Conservation (phyloP, 371 early-diverging fungal species). For the Conidiobolus incongruus region DNA sequence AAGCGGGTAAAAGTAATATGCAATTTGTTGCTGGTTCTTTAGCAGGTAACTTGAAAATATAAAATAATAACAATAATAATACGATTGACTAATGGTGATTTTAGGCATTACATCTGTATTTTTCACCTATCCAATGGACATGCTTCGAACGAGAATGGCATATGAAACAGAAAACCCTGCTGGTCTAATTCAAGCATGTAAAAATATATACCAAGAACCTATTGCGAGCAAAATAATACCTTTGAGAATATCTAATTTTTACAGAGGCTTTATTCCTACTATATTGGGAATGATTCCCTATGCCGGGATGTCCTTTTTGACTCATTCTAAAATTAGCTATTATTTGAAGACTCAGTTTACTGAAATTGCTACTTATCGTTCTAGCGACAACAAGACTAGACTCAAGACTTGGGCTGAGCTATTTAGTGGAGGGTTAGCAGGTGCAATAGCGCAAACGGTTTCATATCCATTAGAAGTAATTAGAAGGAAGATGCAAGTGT, state of each 20-base stretch:
- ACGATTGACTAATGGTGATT: slow-evolving; percentile 2
- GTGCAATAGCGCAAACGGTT: slow-evolving; percentile 59
- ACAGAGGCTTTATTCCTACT: slow-evolving; percentile 75
- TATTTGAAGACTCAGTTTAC: slow-evolving; percentile 22
- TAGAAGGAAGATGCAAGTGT: slow-evolving; percentile 77
- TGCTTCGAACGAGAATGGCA: slow-evolving; percentile 82
- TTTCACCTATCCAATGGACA: slow-evolving; percentile 83
- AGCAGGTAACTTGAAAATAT: slow-evolving; percentile 24
- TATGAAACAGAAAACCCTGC: slow-evolving; percentile 33
- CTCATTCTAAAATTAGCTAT: slow-evolving; percentile 35
- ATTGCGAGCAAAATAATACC: slow-evolving; percentile 9
- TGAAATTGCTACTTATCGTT: slow-evolving; percentile 3
- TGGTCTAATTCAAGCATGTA: slow-evolving; percentile 13
- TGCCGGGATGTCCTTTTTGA: slow-evolving; percentile 77
- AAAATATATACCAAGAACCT: slow-evolving; percentile 28
- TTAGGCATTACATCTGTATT: slow-evolving; percentile 77
- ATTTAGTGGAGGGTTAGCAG: slow-evolving; percentile 58
- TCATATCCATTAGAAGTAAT: slow-evolving; percentile 83
- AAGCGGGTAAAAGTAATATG: slow-evolving; percentile 27
- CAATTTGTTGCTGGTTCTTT: slow-evolving; percentile 54
- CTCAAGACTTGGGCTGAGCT: slow-evolving; percentile 53
- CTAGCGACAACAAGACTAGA: slow-evolving; percentile 9
- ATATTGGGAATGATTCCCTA: slow-evolving; percentile 91
- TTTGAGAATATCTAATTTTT: slow-evolving; percentile 44
- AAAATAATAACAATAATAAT: too few relatives aligned